Percentiles rank a stretch among this genome's conserved stretches.
Conservation (phyloP, 1,284 basidiomycete genomes). For the Cryptococcus sp. region DNA sequence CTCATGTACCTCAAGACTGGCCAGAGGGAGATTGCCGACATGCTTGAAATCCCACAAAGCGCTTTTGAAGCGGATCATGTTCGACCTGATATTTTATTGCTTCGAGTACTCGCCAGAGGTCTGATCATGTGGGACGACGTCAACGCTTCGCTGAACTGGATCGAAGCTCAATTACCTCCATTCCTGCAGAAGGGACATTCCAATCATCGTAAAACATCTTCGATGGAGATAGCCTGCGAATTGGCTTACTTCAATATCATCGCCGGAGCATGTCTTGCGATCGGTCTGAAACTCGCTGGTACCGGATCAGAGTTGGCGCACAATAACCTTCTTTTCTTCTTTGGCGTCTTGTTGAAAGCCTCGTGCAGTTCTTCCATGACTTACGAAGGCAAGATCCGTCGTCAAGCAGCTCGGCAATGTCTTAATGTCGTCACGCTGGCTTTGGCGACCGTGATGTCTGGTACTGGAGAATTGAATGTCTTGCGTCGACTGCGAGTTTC, state of each 20-base stretch:
- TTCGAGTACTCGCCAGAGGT: conserved; percentile 71
- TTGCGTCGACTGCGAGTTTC: conserved; percentile 82
- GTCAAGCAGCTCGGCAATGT: conserved; percentile 80
- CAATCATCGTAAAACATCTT: conserved; percentile 47
- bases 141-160: conserved; percentile 69
- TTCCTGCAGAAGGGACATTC: conserved; percentile 61
- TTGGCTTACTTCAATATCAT: conserved; percentile 84
- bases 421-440: conserved; percentile 81
- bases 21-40: conserved; percentile 75
- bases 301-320: conserved; percentile 85
- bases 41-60: conserved; percentile 77
- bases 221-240: conserved; percentile 70
- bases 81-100: conserved; percentile 78
- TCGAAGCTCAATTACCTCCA: conserved; percentile 66
- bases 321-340: conserved; percentile 70
- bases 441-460: conserved; percentile 88
- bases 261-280: conserved; percentile 83
- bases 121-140: conserved; percentile 87
- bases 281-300: conserved; percentile 90
- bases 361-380: conserved; percentile 60
- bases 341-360: conserved; percentile 61
- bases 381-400: conserved; percentile 79
- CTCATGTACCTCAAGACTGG: conserved; percentile 87
- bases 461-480: conserved; percentile 88
- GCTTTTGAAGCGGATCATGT: conserved; percentile 73